Evolutionary conservation across 148 eudicot genomes (phyloP), one percentile per base, ranked within the genome.

Genomic region (Drosera capensis): DNA sequence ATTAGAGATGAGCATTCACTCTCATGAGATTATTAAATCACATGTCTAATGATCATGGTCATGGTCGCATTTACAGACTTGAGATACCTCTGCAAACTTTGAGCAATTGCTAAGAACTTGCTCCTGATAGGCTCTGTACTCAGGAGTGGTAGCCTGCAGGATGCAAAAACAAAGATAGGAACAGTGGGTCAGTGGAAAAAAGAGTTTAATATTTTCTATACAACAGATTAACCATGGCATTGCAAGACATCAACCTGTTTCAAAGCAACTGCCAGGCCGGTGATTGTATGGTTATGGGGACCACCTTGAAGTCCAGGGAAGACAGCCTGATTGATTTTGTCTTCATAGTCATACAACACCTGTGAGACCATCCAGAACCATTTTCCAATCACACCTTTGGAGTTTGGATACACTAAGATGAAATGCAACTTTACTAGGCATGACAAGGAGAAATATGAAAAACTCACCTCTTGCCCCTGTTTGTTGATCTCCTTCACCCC

Each of bases 51-150:
- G n/a, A n/a, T n/a, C 14, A 46, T 18, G 46, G 37, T 23, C 45
- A 31, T 45, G n/a, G 44, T 17, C 24, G 11, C 50, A 45, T 24
- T 5, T 9, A 42, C 6, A 19, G 2, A 17, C 7, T 1, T 0
- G 23, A 14, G 25, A 50, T 65, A 88, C 97, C 74, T 88, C 60
- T 25, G 97, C 97, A 75, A 88, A 88, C 74, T 73, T 88, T 51
- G 87, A 46, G 55, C 77, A 63, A 59, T 88, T 88, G 62, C 79
- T 80, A 43, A 88, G 69, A 22, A 77, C 76, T 61, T 77, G 79
- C 71, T 70, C 64, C 43, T 72, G 71, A 56, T 77, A 77, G 16
- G 71, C 73, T 65, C 70, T 77, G 58, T 69, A 73, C 29, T 65
- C 84, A 46, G 84, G 84, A 25, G 71, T 7, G 65, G 48, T 48